Conservation (phyloP, 331 rosid species). For the Malus hybrid region DNA sequence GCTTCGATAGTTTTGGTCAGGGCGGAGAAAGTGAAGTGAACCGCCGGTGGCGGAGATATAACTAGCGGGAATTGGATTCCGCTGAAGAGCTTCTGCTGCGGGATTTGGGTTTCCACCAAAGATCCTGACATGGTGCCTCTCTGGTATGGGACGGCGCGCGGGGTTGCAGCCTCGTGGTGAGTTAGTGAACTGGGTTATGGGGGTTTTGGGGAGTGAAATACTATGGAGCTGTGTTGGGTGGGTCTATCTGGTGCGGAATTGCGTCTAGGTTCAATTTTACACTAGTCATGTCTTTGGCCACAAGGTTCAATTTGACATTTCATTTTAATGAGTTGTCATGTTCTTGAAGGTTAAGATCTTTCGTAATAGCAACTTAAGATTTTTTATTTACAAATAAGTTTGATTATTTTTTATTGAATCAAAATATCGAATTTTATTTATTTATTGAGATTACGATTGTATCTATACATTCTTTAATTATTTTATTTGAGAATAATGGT, state of each 20-base stretch:
- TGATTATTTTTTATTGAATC: too few species aligned
- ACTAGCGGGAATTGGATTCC: slow-evolving; percentile 45
- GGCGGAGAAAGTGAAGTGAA: background rate
- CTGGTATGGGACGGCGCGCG: background rate
- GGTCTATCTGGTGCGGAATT: background rate
- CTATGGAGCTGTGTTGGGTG: background rate
- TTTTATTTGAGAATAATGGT: too few species aligned
- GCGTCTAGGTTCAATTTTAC: background rate
- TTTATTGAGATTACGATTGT: too few species aligned
- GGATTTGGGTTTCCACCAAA: slow-evolving; percentile 39
- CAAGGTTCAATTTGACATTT: background rate
- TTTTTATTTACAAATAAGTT: too few species aligned
- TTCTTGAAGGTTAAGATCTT: too few species aligned
- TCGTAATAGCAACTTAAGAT: too few species aligned
- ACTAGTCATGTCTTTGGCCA: too few species aligned
- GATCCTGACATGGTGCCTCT: slow-evolving; percentile 21
- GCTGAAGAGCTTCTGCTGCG: slow-evolving; percentile 41
- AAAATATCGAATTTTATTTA: too few species aligned
- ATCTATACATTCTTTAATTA: too few species aligned
- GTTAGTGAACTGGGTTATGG: background rate
- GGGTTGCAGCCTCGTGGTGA: background rate
- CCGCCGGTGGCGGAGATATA: slow-evolving; percentile 22
- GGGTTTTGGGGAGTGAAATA: background rate
- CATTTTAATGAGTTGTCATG: too few species aligned
- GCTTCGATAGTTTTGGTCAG: slow-evolving; percentile 37